Base-by-base conservation (phyloP, 345 rosid genomes). In the Arabis alpina region DNA sequence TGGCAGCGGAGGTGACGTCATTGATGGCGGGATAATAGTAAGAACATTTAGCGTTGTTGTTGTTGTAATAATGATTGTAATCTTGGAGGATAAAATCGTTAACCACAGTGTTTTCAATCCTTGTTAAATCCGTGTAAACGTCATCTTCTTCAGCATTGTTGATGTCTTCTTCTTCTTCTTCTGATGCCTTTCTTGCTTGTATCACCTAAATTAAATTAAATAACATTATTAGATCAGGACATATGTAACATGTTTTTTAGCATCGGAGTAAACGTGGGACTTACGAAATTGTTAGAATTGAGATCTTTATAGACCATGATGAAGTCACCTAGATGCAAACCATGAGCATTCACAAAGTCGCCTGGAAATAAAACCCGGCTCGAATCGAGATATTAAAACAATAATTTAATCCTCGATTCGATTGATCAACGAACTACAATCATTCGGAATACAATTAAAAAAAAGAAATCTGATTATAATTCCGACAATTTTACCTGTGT, bases 121-220 rank as follows among this genome's bases (percentile, higher is more conserved):
- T 76, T 14, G 85, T 61, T 60, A 89, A 74, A 66, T 89, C 77
- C 5, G 79, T 76, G 78, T 86, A 87, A 52, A 88, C 78, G 57
- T 88, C 88, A 64, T 81, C 81, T 10, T 75, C 78, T 52, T 74
- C 78, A 4, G 24, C 49, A 3, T 19, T 73, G 24, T 12, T 57
- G 28, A 49, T n/a, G 54, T 87, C 83, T 71, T 80, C 77, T 41
- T 65, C 59, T 40, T 54, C 72, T 44, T 56, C 77, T 53, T 87
- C 93, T 0, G 85, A 77, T 3, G 97, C 93, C 78, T 91, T 94
- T 72, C 76, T 88, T 27, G 96, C 99, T 66, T 94, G 89, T 74
- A 91, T 91, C 43, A 87, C 92, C 99, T 94, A 81, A 69, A 41
- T 50, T 27, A 44, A 67, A 32, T 15, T 24, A 11, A 9, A 13